Conservation (phyloP, 2,329 filamentous ascomycete genomes). For the Coniochaeta sp. region DNA sequence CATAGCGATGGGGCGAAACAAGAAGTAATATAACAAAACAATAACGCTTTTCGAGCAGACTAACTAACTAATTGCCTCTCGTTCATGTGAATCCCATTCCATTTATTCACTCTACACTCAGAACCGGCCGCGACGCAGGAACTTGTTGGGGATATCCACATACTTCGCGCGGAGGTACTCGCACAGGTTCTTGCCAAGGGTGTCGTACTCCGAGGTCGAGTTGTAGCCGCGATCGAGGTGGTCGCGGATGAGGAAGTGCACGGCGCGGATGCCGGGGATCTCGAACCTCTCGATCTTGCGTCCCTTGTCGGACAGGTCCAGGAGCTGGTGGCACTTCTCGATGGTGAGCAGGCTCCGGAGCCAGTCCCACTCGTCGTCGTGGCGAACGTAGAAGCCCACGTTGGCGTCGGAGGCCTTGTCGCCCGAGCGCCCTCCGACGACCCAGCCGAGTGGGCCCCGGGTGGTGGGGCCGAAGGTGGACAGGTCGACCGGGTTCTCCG, state of each 20-base stretch:
- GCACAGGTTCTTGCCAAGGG: constrained; percentile 35
- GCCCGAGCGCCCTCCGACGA: constrained; percentile 14
- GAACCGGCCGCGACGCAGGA: constrained; percentile 31
- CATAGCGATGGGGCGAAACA: neutral
- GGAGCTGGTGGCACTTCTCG: constrained; percentile 25
- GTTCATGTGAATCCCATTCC: too few species aligned
- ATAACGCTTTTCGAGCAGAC: neutral
- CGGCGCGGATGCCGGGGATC: constrained; percentile 21
- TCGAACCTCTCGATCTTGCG: constrained; percentile 37
- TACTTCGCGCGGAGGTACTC: constrained; percentile 37
- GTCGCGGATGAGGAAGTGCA: constrained; percentile 34
- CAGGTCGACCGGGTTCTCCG: constrained; percentile 5
- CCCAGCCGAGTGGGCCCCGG: constrained; percentile 7
- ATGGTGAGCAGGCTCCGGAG: constrained; percentile 31
- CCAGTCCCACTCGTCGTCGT: constrained; percentile 36
- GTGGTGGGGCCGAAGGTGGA: constrained; percentile 12
- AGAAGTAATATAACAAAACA: neutral
- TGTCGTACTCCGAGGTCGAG: constrained; percentile 34
- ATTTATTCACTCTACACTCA: constrained; percentile 8
- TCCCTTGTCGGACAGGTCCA: constrained; percentile 26
- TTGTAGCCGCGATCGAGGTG: constrained; percentile 37
- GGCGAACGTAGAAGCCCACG: constrained; percentile 35
- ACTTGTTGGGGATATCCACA: constrained; percentile 35
- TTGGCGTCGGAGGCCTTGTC: constrained; percentile 37
- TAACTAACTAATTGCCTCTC: neutral